Conservation (phyloP, 2,329 filamentous ascomycete species). For the Huntiella moniliformis region DNA sequence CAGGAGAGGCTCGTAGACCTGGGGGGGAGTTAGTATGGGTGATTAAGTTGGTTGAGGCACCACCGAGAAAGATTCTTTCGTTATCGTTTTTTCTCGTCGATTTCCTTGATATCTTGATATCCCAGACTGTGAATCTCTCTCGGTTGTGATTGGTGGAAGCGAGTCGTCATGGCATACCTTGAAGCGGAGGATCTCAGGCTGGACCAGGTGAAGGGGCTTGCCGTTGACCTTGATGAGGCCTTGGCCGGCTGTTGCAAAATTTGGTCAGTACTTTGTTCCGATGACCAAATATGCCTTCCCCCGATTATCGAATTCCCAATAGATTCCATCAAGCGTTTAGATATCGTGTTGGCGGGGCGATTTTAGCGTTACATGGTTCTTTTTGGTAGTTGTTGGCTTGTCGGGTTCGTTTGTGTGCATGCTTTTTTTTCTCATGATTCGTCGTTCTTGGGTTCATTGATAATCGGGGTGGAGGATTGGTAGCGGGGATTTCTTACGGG, state of each 20-base stretch:
- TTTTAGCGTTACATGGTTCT: not conserved
- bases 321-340: not conserved
- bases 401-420: not conserved
- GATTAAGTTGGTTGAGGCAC: too few relatives aligned
- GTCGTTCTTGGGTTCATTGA: conserved; percentile 3
- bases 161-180: conserved; percentile 42
- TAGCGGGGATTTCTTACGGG: conserved; percentile 25
- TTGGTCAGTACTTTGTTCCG: conserved; percentile 8
- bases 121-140: not conserved
- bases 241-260: conserved; percentile 20
- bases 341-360: not conserved
- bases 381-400: conserved; percentile 2
- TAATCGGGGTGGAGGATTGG: not conserved
- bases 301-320: not conserved
- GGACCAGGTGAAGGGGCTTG: conserved; percentile 79
- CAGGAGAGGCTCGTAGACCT: conserved; percentile 97
- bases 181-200: conserved; percentile 94
- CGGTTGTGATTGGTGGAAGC: not conserved
- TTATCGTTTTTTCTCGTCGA: not conserved
- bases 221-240: conserved; percentile 98
- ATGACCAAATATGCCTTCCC: not conserved
- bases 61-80: too few relatives aligned
- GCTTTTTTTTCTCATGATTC: not conserved
- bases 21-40: too few relatives aligned
- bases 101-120: not conserved